phyloP scores from a whole-genome alignment of 352 stramenopile genomes.

The Globisporangium mamillatum region DNA sequence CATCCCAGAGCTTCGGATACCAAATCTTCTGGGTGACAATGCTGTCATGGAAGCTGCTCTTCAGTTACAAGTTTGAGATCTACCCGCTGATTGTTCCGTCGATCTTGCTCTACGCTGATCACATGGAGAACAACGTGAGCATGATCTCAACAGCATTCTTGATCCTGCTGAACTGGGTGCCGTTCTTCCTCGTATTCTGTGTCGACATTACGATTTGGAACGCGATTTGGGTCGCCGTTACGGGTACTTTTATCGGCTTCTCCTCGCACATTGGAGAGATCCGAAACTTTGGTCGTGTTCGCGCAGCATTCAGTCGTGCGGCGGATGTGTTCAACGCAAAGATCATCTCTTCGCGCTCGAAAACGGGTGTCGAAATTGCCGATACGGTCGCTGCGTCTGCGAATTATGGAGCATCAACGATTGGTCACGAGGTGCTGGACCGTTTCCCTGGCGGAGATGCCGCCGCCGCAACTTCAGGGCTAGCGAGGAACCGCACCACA shows the following conservation, averaged over 20 bases:
- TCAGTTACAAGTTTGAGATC: conserved; percentile 98
- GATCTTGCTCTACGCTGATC: conserved; percentile 96
- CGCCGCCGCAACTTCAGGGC: conserved; percentile 16
- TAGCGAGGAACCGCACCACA: conserved; percentile 20
- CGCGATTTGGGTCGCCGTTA: conserved; percentile 96
- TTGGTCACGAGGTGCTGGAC: conserved; percentile 61
- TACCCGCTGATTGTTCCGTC: conserved; percentile 93
- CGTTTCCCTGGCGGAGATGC: conserved; percentile 38
- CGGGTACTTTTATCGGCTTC: conserved; percentile 95
- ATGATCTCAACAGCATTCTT: conserved; percentile 86
- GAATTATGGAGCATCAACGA: conserved; percentile 41
- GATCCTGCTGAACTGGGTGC: conserved; percentile 95
- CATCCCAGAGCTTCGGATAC: conserved; percentile 88
- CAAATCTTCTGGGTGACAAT: conserved; percentile 95
- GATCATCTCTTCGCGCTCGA: conserved; percentile 74
- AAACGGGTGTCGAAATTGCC: conserved; percentile 62
- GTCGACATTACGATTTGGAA: conserved; percentile 99
- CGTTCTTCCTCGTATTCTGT: conserved; percentile 97
- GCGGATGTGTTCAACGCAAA: conserved; percentile 87
- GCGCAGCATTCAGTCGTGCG: conserved; percentile 81
- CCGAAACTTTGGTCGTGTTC: conserved; percentile 88
- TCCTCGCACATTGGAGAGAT: conserved; percentile 96
- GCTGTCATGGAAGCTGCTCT: conserved; percentile 96
- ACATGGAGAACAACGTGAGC: conserved; percentile 88
- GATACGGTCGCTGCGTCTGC: conserved; percentile 26